Base-by-base conservation (phyloP, 2,329 filamentous ascomycete species). In the Phaeosphaeria sp. region DNA sequence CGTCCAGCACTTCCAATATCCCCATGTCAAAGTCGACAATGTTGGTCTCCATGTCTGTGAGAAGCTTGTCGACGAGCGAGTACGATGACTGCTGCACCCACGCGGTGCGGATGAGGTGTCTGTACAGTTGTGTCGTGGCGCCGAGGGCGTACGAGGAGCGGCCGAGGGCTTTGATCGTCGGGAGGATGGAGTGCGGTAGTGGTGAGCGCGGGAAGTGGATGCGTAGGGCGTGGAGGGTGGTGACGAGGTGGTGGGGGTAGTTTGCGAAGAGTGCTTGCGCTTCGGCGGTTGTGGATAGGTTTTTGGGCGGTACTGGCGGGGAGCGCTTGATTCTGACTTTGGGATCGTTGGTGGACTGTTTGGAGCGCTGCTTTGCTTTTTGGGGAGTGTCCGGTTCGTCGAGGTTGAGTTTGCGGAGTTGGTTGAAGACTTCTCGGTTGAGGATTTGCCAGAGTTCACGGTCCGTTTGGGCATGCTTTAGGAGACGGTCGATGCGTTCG, bases 91-190 rank as follows among this genome's bases (percentile, higher is more conserved):
- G 85, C 11, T 85, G 84, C 33, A 78, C 74, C 86, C 89, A 91
- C 54, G 87, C 80, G 21, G 89, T 82, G 15, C 80, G 75, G 22
- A 91, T 81, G 33, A 92, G 82, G 49, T 86, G 81, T 69, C 90
- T 88, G 79, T 91, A 93, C 43, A 93, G 85, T 0, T 84, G 79
- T 0, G 89, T 90, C 18, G 87, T 88, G 6, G 86, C 88, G 48
- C 90, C 90, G 0, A 94, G 83, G 6, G 91, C 87, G 68, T 89
- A 91, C 0, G 89, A 89, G 1, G 86, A 84, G 1, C 90, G 82
- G 1, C 90, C 90, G 0, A 91, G 81, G 46, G 83, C 81, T 70
- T 90, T 90, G 66, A 93, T 79, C 7, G 85, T 84, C 0, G 90
- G 89, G 0, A 93, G 80, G 23, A 93, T 76, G 46, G 82, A 81